Base-by-base conservation (phyloP, 495 filamentous ascomycete species). In the Oleoguttula mirabilis region DNA sequence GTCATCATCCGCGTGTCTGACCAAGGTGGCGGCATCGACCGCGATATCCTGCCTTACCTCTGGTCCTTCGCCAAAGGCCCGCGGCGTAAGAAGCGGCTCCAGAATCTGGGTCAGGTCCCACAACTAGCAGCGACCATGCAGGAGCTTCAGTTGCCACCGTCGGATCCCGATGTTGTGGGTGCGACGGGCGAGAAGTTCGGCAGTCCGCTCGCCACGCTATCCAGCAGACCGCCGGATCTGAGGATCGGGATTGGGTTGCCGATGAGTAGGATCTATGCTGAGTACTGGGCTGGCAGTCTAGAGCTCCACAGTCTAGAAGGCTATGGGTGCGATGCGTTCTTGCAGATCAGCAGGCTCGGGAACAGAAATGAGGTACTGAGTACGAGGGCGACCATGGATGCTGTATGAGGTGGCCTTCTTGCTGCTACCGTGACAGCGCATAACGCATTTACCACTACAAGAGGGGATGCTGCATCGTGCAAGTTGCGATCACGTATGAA, bases 331-430 rank as follows among this genome's bases (percentile, higher is more conserved):
- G 90, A 99, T 65, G 88, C 83, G 1, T 99, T 96, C 58, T 60
- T 99, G 47, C 88, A 96, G 61, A 94, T 99, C 27, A 88, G 84
- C 4, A 94, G 94, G 62, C 70, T 99, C 41, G 90, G 90, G 16
- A 99, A 99, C 62, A 95, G 95, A 69, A 94, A 94, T 56, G 90
- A 99, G 67, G 88, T 93, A 59, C 65, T 99, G 37, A 90, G 79
- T 10, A 92, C 84, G 22, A 66, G 88, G 55, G 87, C 87, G 16
- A 79, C 72, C 38, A 86, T 94, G 70, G 86, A 95, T 66, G 84
- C 85, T 17, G 79, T 95, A 28, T 93, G 68, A 71, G n/a, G n/a
- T n/a, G n/a, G n/a, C n/a, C n/a, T n/a, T n/a, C n/a, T n/a, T n/a
- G n/a, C n/a, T n/a, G n/a, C n/a, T n/a, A n/a, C n/a, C n/a, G n/a